A percentile compares a stretch with the other conserved stretches of the same genome.
Conservation (phyloP, 2,329 filamentous ascomycete genomes). For the Pyrenochaeta sp. region DNA sequence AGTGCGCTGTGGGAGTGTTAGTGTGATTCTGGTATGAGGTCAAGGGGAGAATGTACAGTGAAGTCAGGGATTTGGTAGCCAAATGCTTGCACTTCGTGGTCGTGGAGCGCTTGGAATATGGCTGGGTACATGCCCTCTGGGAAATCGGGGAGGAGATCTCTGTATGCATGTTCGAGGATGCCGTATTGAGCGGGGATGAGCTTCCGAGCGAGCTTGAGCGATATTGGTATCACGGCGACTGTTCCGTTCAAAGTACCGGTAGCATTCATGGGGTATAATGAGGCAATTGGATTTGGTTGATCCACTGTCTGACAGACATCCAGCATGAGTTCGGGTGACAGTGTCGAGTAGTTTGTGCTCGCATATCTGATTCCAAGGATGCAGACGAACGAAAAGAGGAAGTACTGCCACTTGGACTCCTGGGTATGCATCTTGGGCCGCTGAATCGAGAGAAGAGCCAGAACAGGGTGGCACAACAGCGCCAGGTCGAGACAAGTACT, state of each 20-base stretch:
- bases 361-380: constrained; percentile 36
- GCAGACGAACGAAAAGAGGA: constrained; percentile 34
- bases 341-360: constrained; percentile 19
- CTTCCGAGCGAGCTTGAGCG: constrained; percentile 54
- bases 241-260: constrained; percentile 65
- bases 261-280: constrained; percentile 55
- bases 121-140: constrained; percentile 63
- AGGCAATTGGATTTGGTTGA: constrained; percentile 59
- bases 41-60: constrained; percentile 47
- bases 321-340: constrained; percentile 1
- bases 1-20: constrained; percentile 52
- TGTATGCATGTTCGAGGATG: constrained; percentile 61
- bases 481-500: constrained; percentile 39
- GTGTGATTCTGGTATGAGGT: constrained; percentile 13
- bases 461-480: constrained; percentile 39
- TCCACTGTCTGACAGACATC: constrained; percentile 34
- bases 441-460: constrained; percentile 38
- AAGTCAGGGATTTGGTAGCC: constrained; percentile 58
- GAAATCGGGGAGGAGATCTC: constrained; percentile 57
- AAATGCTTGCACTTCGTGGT: constrained; percentile 59
- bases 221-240: constrained; percentile 60
- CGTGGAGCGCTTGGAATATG: constrained; percentile 58
- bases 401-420: constrained; percentile 34
- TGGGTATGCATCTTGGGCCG: constrained; percentile 32
- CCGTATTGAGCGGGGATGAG: constrained; percentile 59